phyloP scores from a whole-genome alignment of 2,329 filamentous ascomycete species.

The Monosporascus sp. region DNA sequence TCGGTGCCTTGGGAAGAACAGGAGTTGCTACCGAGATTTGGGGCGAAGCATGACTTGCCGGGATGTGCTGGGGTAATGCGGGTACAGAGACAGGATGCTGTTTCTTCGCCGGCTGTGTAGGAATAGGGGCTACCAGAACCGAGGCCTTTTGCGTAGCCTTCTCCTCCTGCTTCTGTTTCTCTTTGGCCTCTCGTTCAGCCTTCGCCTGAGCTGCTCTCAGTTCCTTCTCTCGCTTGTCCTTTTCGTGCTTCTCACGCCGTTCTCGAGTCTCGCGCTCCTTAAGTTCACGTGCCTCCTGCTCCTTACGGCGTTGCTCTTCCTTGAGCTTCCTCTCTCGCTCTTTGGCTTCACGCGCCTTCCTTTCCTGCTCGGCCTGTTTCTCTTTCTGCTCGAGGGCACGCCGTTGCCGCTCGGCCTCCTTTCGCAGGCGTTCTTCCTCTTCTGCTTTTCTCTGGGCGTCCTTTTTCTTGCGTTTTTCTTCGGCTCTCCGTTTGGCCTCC shows the following conservation, averaged over 20 bases:
- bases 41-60: constrained; percentile 65
- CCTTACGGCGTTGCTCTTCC: constrained; percentile 74
- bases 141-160: constrained; percentile 37
- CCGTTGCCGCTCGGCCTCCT: constrained; percentile 78
- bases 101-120: constrained; percentile 38
- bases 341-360: constrained; percentile 74
- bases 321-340: constrained; percentile 79
- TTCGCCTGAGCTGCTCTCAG: constrained; percentile 34
- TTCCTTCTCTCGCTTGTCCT: constrained; percentile 56
- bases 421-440: constrained; percentile 79
- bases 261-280: constrained; percentile 59
- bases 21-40: constrained; percentile 76
- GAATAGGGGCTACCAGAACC: constrained; percentile 32
- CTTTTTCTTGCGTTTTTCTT: constrained; percentile 87
- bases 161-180: constrained; percentile 41
- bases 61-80: constrained; percentile 54
- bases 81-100: constrained; percentile 41
- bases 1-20: constrained; percentile 74
- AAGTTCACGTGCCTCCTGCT: constrained; percentile 70
- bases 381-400: constrained; percentile 80
- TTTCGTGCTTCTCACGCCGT: constrained; percentile 52
- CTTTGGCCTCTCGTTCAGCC: constrained; percentile 42
- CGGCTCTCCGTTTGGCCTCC: constrained; percentile 74
- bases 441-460: constrained; percentile 86
- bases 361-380: constrained; percentile 77